These are phyloP conservation scores for Rhododendron kiyosumense DNA, from an alignment of 148 eudicot genomes.

Conservation along the genomic window DNA sequence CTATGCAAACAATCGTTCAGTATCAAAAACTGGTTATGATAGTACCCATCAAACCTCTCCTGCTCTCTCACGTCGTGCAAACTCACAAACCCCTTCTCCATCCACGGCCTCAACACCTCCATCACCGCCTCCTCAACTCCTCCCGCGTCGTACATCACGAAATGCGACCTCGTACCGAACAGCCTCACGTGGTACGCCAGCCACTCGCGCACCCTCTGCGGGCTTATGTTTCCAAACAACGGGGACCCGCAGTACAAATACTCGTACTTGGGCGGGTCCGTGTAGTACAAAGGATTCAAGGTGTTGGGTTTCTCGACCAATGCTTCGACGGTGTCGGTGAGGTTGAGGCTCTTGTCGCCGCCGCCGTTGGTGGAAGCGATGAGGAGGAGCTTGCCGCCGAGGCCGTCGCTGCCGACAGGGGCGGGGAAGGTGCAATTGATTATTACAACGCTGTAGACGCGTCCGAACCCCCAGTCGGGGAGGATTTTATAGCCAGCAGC, in stretches of 20 bases:
- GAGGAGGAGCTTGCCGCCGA: conserved; percentile 43
- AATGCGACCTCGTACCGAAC: conserved; percentile 60
- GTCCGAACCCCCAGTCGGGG: conserved; percentile 86
- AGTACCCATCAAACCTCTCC: conserved; percentile 74
- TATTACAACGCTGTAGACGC: conserved; percentile 65
- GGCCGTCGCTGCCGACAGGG: conserved; percentile 18
- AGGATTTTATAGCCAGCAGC: conserved; percentile 32
- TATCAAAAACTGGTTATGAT: conserved; percentile 66
- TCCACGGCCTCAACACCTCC: conserved; percentile 64
- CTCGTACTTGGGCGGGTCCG: conserved; percentile 49
- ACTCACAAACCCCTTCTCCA: conserved; percentile 60
- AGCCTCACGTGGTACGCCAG: conserved; percentile 59
- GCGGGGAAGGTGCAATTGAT: conserved; percentile 66
- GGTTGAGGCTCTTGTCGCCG: conserved; percentile 22
- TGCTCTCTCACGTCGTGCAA: conserved; percentile 62
- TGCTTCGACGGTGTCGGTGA: conserved; percentile 37
- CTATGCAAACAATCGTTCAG: conserved; percentile 77
- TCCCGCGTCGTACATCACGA: conserved; percentile 73
- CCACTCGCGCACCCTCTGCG: conserved; percentile 76
- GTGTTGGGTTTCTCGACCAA: conserved; percentile 33
- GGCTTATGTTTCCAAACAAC: conserved; percentile 55
- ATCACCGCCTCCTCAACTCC: conserved; percentile 51
- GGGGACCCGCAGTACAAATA: conserved; percentile 72
- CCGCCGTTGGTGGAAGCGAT: conserved; percentile 48
- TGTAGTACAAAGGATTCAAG: conserved; percentile 13